These are phyloP conservation scores for Colletotrichum aenigma DNA, from an alignment of 2,329 filamentous ascomycete genomes.

Conservation along the genomic window DNA sequence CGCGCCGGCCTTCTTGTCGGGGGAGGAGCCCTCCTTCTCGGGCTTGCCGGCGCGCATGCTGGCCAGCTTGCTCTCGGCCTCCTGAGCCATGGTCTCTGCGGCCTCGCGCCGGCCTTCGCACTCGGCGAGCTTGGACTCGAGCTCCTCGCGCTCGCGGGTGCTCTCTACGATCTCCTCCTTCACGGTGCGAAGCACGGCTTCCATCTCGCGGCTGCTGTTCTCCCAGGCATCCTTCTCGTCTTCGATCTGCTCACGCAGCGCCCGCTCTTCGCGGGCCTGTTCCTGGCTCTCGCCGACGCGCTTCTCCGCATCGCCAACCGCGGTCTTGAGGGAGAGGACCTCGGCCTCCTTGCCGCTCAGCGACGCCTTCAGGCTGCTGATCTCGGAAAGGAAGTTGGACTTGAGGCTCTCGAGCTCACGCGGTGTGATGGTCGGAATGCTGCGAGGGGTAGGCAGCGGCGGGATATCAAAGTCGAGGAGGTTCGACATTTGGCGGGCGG, in stretches of 20 bases:
- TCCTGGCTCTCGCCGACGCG: conserved; percentile 88
- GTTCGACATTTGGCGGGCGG: conserved; percentile 64
- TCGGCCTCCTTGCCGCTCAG: conserved; percentile 93
- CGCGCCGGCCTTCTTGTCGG: conserved; percentile 37
- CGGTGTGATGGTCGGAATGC: conserved; percentile 87
- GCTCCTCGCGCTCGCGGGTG: conserved; percentile 81
- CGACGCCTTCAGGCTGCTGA: conserved; percentile 91
- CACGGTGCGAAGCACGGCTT: conserved; percentile 77
- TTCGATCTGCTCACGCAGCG: conserved; percentile 71
- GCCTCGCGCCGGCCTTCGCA: conserved; percentile 75
- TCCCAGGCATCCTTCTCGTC: conserved; percentile 85
- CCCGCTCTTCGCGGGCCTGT: conserved; percentile 78
- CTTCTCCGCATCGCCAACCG: conserved; percentile 88
- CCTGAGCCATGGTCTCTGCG: conserved; percentile 76
- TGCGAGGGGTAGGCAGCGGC: conserved; percentile 90
- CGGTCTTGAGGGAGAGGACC: conserved; percentile 83
- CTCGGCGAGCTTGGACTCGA: conserved; percentile 78
- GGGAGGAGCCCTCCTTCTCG: conserved; percentile 40
- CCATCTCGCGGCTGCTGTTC: conserved; percentile 83
- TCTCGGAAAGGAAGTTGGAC: conserved; percentile 87
- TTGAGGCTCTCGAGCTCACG: conserved; percentile 93
- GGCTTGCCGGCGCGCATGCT: conserved; percentile 70
- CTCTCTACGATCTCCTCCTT: conserved; percentile 80
- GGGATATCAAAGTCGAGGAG: conserved; percentile 91
- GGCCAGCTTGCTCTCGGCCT: conserved; percentile 77